Conservation (phyloP, 345 rosid genomes). For the Citrus inodora region DNA sequence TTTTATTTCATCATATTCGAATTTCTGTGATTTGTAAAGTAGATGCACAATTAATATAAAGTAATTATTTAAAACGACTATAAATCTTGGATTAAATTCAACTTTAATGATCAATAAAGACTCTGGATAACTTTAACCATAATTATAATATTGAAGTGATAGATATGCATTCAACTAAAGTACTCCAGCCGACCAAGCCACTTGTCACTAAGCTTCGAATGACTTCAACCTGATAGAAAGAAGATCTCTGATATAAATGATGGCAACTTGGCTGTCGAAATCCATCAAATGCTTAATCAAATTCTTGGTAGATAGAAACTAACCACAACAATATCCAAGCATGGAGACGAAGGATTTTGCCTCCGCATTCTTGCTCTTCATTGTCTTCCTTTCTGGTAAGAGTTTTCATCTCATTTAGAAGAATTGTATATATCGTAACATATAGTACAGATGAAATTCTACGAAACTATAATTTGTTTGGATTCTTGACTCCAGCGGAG, state of each 20-base stretch:
- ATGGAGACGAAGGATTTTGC: not conserved
- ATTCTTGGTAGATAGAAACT: not conserved
- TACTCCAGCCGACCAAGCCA: not conserved
- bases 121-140: not conserved
- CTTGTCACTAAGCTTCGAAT: not conserved
- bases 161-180: not conserved
- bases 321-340: not conserved
- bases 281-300: not conserved
- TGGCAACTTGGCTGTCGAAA: not conserved
- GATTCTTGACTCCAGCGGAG: not conserved
- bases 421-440: not conserved
- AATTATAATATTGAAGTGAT: not conserved
- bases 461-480: not conserved
- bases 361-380: not conserved
- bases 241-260: not conserved
- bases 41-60: not conserved
- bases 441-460: not conserved
- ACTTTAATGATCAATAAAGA: not conserved
- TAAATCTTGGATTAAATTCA: not conserved
- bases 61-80: not conserved
- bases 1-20: rapidly evolving
- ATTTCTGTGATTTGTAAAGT: too few relatives aligned
- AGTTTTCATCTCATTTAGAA: not conserved
- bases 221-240: not conserved
- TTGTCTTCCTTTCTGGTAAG: not conserved